Percentiles rank a stretch among this genome's conserved stretches.
These are phyloP conservation scores for Yamadazyma sp. DNA, from an alignment of 805 yeast species.

Conservation along the genomic window DNA sequence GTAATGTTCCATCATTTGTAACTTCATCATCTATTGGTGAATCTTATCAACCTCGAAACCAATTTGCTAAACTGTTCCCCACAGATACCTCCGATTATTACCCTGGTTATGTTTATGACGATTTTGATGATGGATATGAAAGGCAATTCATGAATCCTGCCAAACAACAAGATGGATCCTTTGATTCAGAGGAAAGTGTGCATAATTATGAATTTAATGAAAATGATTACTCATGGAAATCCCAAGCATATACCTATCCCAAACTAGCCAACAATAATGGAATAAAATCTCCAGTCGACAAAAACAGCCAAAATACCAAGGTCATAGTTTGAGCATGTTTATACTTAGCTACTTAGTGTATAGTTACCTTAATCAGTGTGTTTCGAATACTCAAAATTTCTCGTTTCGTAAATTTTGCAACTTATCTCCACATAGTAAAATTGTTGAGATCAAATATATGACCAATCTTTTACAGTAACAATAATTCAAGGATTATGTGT, in stretches of 20 bases:
- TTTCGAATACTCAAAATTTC: not conserved
- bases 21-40: not conserved
- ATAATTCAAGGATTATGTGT: too few relatives aligned
- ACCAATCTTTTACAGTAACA: too few relatives aligned
- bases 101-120: conserved; percentile 13
- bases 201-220: not conserved
- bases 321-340: too few relatives aligned
- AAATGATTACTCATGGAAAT: conserved; percentile 1
- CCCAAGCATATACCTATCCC: too few relatives aligned
- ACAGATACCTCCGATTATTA: too few relatives aligned
- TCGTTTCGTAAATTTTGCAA: too few relatives aligned
- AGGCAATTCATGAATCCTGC: conserved; percentile 11
- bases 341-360: too few relatives aligned
- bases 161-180: conserved; percentile 1
- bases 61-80: not conserved
- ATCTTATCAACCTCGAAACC: not conserved
- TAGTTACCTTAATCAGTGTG: too few relatives aligned
- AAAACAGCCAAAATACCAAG: too few relatives aligned
- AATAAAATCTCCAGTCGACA: too few relatives aligned
- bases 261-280: too few relatives aligned
- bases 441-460: not conserved
- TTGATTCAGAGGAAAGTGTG: conserved; percentile 1
- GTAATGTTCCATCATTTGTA: not conserved
- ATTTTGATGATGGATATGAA: conserved; percentile 21
- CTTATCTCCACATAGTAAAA: not conserved